Evolutionary conservation across 352 stramenopile genomes (phyloP).

Genomic region (Globisporangium spiculum): DNA sequence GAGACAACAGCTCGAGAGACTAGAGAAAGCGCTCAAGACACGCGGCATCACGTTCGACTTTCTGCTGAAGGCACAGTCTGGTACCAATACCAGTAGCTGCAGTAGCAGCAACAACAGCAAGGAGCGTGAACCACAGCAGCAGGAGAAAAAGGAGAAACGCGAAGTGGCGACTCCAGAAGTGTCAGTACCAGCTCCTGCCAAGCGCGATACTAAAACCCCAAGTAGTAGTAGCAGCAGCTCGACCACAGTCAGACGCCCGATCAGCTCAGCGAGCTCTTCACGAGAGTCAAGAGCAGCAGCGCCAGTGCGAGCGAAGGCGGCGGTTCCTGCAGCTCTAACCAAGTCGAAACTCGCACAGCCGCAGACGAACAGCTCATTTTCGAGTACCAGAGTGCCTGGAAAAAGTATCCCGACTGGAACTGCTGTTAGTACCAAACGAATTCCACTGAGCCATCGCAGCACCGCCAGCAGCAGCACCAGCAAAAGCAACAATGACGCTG

Average conservation of each 20-base stretch:
- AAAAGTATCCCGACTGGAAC: background rate
- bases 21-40: conserved; percentile 52
- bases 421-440: conserved; percentile 1
- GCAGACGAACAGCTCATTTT: background rate
- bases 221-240: conserved; percentile 1
- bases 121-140: background rate
- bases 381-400: background rate
- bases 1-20: conserved; percentile 26
- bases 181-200: background rate
- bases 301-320: background rate
- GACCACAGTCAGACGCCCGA: background rate
- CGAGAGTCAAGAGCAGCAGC: background rate
- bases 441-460: conserved; percentile 7
- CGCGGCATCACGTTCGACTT: conserved; percentile 71
- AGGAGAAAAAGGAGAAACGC: conserved; percentile 9
- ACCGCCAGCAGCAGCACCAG: conserved; percentile 13
- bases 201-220: conserved; percentile 4
- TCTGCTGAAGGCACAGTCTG: conserved; percentile 29
- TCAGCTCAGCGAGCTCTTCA: conserved; percentile 8
- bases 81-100: conserved; percentile 7
- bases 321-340: background rate
- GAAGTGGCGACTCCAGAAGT: conserved; percentile 1
- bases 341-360: conserved; percentile 4
- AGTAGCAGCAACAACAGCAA: conserved; percentile 18
- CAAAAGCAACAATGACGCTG: conserved; percentile 28